Evolutionary conservation across 2,329 filamentous ascomycete species (phyloP), one percentile per base, ranked within the genome.

Genomic region (Fusarium proliferatum): DNA sequence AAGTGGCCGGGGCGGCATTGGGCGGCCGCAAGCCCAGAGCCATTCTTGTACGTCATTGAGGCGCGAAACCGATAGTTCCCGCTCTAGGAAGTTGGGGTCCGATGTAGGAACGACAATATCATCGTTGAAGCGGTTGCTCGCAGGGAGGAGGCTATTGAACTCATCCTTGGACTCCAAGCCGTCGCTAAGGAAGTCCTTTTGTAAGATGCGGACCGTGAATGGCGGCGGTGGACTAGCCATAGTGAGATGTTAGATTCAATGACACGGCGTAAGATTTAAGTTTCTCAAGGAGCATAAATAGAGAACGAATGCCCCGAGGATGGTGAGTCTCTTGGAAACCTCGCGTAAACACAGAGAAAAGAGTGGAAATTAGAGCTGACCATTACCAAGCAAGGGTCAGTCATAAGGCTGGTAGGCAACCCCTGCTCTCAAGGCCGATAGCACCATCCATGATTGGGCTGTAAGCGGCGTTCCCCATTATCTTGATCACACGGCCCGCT

Each of bases 1-100:
- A 23, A 84, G 74, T 28, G 81, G 80, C 8, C 79, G 79, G n/a
- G 82, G 82, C 19, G 82, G 82, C 80, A 77, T 75, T 16, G 75
- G 71, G 6, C 75, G 75, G 3, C 75, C 75, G 11, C 75, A 76
- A 23, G 76, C 45, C 75, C 75, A 77, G 38, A 77, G 75, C 49
- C 59, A 73, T 26, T 64, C 33, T 46, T 73, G 71, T 12, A 73
- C 41, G 26, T 71, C 71, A 28, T 62, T 73, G 21, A 73, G 71
- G 13, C 71, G 71, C 5, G 64, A 71, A 17, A 73, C 71, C 6
- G 72, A 73, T 6, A 73, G 49, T 26, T 73, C 71, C 7, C 53
- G 53, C 17, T 73, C 71, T 28, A 73, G 30, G 8, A 73, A 73
- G 33, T 73, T 71, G 26, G 71, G 58, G 36, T 74, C 71, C 5